Evolutionary conservation across 495 filamentous ascomycete species (phyloP).

Genomic region (Articulospora tetracladia): DNA sequence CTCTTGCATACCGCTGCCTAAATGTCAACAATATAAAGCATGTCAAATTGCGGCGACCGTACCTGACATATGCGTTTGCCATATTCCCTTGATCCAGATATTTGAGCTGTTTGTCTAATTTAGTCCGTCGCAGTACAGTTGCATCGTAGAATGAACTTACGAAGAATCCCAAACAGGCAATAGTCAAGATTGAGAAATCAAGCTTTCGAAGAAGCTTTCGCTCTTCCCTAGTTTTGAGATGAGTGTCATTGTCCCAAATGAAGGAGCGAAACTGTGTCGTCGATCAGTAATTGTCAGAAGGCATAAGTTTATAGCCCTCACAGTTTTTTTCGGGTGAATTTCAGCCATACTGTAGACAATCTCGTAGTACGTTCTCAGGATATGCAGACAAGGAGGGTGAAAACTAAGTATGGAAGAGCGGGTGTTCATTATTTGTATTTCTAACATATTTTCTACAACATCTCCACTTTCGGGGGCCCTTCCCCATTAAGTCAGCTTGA

Average conservation of each 20-base stretch:
- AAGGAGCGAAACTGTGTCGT: constrained; percentile 6
- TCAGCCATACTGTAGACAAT: too few species aligned
- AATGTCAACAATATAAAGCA: background rate
- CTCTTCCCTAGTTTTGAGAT: constrained; percentile 29
- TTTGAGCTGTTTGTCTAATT: constrained; percentile 36
- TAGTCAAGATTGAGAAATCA: constrained; percentile 32
- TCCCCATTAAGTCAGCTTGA: background rate
- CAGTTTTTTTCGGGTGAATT: background rate
- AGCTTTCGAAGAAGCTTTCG: constrained; percentile 32
- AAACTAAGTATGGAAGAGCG: too few species aligned
- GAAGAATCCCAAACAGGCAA: constrained; percentile 36
- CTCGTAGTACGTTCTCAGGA: too few species aligned
- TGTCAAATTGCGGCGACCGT: constrained; percentile 28
- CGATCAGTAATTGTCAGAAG: too few species aligned
- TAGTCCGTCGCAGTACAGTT: background rate
- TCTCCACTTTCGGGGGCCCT: background rate
- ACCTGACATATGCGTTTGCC: constrained; percentile 30
- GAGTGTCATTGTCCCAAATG: background rate
- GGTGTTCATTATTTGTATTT: too few species aligned
- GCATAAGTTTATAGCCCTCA: background rate
- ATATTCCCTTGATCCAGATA: constrained; percentile 58
- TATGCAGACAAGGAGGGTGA: too few species aligned
- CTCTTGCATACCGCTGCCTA: constrained; percentile 36
- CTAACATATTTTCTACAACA: too few species aligned
- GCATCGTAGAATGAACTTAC: constrained; percentile 11